Base-by-base conservation (phyloP, 441 rosid species). In the Gossypium gossypioides region DNA sequence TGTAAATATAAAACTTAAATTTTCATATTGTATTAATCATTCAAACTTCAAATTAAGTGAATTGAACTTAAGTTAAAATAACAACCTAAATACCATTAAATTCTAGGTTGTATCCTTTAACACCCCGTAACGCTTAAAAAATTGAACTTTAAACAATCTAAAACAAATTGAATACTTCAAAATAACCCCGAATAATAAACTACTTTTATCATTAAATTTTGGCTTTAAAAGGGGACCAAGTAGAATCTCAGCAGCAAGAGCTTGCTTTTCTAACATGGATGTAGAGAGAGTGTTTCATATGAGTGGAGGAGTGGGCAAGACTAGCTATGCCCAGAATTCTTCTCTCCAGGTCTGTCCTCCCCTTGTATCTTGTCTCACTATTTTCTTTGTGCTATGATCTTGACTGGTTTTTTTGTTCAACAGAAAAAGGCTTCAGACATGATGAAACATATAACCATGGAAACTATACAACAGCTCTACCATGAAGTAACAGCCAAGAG, bases 261-360 rank as follows among this genome's bases (percentile, higher is more conserved):
- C 50, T 19, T 2, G 48, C 5, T 10, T 42, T 52, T 6, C 10
- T 18, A 52, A 40, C 24, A 90, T 85, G 86, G 91, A 88, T 85
- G 84, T 91, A 12, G 89, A 84, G 88, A 86, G 82, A 67, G 74
- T 75, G 62, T 93, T 93, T 67, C 97, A 87, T 83, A 91, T 93
- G 98, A 80, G 82, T 32, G 93, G 87, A 70, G 98, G 97, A 10
- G 72, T 16, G 29, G 96, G 97, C 18, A 72, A 78, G 25, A 84
- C 85, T 10, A 93, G 97, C 84, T 93, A 93, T 79, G 89, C 98
- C 68, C 75, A 72, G 48, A 93, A 91, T 82, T 93, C 97, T 61
- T 80, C 83, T 0, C 65, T 81, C 4, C 98, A 93, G 97, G 97
- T 91, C 77, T 40, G 9, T 32, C 27, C 22, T 34, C 54, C 44